phyloP scores from a whole-genome alignment of 2,329 filamentous ascomycete genomes.

The Mycogone perniciosa region DNA sequence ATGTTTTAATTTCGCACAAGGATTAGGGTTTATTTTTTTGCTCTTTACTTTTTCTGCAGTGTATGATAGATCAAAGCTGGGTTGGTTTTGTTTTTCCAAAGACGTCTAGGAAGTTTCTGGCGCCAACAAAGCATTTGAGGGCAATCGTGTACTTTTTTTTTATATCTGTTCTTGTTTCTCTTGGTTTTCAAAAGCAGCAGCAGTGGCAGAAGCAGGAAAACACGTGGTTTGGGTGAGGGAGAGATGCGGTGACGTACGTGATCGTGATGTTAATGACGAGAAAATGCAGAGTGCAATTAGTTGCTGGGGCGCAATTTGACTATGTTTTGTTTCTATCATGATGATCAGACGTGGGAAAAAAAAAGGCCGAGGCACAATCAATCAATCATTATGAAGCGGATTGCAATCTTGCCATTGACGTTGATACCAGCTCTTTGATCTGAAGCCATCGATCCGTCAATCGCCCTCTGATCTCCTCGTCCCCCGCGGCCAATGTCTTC shows the following conservation, averaged over 20 bases:
- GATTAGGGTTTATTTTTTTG: neutral
- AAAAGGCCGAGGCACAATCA: neutral
- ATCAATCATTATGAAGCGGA: neutral
- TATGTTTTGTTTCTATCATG: neutral
- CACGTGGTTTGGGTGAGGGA: too few species aligned
- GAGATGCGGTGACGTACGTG: too few species aligned
- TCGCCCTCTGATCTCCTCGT: constrained; percentile 20
- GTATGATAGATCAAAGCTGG: constrained; percentile 13
- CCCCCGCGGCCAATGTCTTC: constrained; percentile 23
- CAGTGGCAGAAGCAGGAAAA: too few species aligned
- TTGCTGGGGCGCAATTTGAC: too few species aligned
- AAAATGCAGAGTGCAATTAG: too few species aligned
- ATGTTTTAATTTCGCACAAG: neutral
- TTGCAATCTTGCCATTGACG: constrained; percentile 14
- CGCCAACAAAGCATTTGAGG: constrained; percentile 3
- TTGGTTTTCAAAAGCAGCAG: neutral
- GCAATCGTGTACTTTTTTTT: constrained; percentile 1
- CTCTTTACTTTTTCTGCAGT: constrained; percentile 1
- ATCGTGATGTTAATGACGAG: too few species aligned
- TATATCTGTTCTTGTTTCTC: neutral
- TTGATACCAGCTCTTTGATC: constrained; percentile 20
- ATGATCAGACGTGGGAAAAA: neutral
- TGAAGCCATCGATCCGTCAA: constrained; percentile 22
- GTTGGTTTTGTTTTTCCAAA: neutral
- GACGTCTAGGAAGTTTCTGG: constrained; percentile 6